Percentiles rank a stretch among this genome's conserved stretches.
These are phyloP conservation scores for Saturnispora zaruensis DNA, from an alignment of 805 yeast species.

Conservation along the genomic window DNA sequence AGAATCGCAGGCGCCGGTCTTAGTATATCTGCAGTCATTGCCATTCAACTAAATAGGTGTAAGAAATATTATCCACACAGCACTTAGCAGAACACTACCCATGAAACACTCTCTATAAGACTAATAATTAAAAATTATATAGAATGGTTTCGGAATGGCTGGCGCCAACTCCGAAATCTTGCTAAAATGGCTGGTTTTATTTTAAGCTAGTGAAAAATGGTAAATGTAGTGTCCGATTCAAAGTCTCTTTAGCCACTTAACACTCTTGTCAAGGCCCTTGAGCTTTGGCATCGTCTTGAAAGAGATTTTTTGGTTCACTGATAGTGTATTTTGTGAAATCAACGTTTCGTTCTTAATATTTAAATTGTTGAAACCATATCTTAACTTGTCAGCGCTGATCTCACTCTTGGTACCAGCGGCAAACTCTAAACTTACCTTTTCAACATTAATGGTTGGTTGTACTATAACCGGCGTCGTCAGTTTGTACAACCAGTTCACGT, in stretches of 20 bases:
- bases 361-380: background rate
- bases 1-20: conserved; percentile 3
- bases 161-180: conserved; percentile 5
- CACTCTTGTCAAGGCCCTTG: background rate
- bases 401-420: background rate
- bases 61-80: too few species aligned
- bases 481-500: background rate
- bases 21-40: conserved; percentile 3
- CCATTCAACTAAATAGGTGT: background rate
- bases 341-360: background rate
- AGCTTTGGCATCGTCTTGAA: background rate
- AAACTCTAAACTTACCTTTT: background rate
- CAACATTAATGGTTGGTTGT: background rate
- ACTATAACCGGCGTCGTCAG: background rate
- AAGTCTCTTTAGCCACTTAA: background rate
- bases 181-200: conserved; percentile 7
- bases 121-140: background rate
- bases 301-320: background rate
- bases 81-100: background rate
- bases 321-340: background rate
- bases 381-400: background rate
- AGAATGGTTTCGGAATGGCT: conserved; percentile 5
- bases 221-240: background rate
- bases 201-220: background rate
- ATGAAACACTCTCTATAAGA: background rate